A percentile compares a stretch with the other conserved stretches of the same genome.
Conservation (phyloP, 225 moss, liverwort and hornwort genomes). For the Sphagnum tenellum region DNA sequence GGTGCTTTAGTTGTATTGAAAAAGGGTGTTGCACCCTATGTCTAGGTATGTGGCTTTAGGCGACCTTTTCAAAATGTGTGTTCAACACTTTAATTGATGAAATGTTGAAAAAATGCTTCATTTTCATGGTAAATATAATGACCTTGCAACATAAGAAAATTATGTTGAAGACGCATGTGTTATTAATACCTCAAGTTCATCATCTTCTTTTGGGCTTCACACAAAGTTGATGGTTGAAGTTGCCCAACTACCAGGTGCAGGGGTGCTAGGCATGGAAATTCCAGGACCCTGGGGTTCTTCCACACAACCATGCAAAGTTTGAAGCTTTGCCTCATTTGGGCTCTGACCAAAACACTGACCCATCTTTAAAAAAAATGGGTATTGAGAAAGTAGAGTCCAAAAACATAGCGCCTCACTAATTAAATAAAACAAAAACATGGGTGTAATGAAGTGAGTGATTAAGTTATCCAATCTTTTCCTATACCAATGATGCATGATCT, state of each 20-base stretch:
- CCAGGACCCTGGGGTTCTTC: constrained; percentile 61
- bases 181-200: constrained; percentile 3
- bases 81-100: too few species aligned
- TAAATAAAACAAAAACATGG: too few species aligned
- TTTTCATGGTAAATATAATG: neutral
- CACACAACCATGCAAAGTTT: constrained; percentile 16
- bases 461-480: too few species aligned
- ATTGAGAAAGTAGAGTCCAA: too few species aligned
- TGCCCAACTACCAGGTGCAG: constrained; percentile 24
- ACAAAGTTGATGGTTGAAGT: constrained; percentile 20
- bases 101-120: too few species aligned
- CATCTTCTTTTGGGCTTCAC: constrained; percentile 5
- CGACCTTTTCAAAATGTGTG: neutral
- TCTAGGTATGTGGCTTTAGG: constrained; percentile 35
- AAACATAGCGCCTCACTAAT: too few species aligned
- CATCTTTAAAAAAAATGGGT: too few species aligned
- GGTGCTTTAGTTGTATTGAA: constrained; percentile 43
- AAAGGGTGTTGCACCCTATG: constrained; percentile 72
- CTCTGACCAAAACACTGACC: too few species aligned
- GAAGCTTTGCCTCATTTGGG: constrained; percentile 23
- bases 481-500: too few species aligned
- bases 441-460: too few species aligned
- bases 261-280: constrained; percentile 75
- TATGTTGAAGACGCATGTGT: constrained; percentile 5
- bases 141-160: constrained; percentile 17